Evolutionary conservation across 331 rosid genomes (phyloP).

Genomic region (Prunus yedoensis): DNA sequence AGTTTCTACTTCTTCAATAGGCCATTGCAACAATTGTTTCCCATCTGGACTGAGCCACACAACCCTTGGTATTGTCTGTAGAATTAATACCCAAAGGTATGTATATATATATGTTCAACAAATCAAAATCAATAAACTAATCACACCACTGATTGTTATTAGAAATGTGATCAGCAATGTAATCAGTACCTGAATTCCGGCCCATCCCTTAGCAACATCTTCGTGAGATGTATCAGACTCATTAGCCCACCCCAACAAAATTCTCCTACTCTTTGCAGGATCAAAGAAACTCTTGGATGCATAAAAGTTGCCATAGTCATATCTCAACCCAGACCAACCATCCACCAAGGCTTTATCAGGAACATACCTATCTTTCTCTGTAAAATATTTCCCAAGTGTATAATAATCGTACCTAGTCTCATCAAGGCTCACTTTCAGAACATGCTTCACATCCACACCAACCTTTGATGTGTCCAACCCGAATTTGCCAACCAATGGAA

Average conservation of each 20-base stretch:
- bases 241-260: slow-evolving; percentile 95
- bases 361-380: slow-evolving; percentile 35
- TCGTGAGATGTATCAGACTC: slow-evolving; percentile 51
- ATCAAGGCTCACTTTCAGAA: slow-evolving; percentile 78
- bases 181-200: slow-evolving; percentile 72
- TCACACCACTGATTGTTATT: too few species aligned
- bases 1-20: slow-evolving; percentile 51
- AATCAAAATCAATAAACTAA: too few species aligned
- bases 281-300: slow-evolving; percentile 91
- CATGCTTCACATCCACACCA: slow-evolving; percentile 48
- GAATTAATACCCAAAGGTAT: background rate
- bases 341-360: slow-evolving; percentile 57
- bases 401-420: slow-evolving; percentile 73
- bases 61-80: slow-evolving; percentile 67
- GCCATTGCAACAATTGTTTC: slow-evolving; percentile 61
- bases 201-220: slow-evolving; percentile 78
- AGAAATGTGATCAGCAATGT: too few species aligned
- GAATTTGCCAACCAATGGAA: slow-evolving; percentile 7
- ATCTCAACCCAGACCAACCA: slow-evolving; percentile 77
- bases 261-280: slow-evolving; percentile 47
- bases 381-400: slow-evolving; percentile 53
- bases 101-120: too few species aligned
- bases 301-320: slow-evolving; percentile 86
- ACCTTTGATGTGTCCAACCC: slow-evolving; percentile 53
- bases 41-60: slow-evolving; percentile 61